Percentiles rank a stretch among this genome's conserved stretches.
phyloP scores from a whole-genome alignment of 768 basidiomycete genomes.

The Cubamyces lactineus region DNA sequence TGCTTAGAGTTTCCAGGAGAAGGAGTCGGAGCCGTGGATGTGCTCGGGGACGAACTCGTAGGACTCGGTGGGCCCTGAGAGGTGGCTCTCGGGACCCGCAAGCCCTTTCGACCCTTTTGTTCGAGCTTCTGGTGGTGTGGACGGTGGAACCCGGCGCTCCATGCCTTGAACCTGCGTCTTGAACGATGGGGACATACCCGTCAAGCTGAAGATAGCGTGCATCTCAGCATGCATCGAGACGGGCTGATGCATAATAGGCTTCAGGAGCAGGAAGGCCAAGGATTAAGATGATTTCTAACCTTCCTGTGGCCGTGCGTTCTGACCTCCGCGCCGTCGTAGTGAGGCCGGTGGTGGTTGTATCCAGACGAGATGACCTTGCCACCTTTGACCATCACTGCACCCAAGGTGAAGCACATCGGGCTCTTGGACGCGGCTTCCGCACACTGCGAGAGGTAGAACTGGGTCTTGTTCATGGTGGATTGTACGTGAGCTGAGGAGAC shows the following conservation, averaged over 20 bases:
- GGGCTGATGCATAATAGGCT: too few species aligned
- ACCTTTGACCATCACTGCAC: slow-evolving; percentile 54
- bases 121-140: slow-evolving; percentile 28
- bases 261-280: background rate
- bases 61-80: slow-evolving; percentile 20
- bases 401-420: slow-evolving; percentile 53
- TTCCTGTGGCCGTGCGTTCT: slow-evolving; percentile 44
- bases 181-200: slow-evolving; percentile 53
- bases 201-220: slow-evolving; percentile 58
- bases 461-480: slow-evolving; percentile 48
- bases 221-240: slow-evolving; percentile 65
- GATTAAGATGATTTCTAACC: slow-evolving; percentile 33
- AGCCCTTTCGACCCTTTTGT: slow-evolving; percentile 30
- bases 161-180: slow-evolving; percentile 56
- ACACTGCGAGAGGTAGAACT: slow-evolving; percentile 56
- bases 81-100: slow-evolving; percentile 21
- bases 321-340: slow-evolving; percentile 52
- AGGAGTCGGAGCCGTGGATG: background rate
- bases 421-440: slow-evolving; percentile 52
- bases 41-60: background rate
- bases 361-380: slow-evolving; percentile 57
- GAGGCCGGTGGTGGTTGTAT: slow-evolving; percentile 56
- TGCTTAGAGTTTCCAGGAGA: slow-evolving; percentile 10
- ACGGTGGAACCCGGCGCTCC: slow-evolving; percentile 35
- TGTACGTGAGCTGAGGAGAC: background rate